Conservation (phyloP, 2,329 filamentous ascomycete genomes). For the Paecilomyces sp. region DNA sequence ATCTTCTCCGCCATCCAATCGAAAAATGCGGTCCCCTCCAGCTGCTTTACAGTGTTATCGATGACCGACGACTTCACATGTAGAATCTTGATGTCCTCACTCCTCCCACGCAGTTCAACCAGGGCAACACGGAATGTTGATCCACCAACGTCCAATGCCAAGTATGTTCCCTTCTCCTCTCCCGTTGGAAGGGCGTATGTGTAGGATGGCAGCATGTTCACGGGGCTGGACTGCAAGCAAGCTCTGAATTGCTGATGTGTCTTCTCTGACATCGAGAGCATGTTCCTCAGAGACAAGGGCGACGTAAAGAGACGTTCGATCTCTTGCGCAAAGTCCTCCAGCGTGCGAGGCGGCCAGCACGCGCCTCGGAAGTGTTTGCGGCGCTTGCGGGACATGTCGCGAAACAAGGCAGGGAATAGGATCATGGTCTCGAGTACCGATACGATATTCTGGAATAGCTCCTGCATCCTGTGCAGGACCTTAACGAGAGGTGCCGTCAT, state of each 20-base stretch:
- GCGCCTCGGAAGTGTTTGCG: slow-evolving; percentile 25
- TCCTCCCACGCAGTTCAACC: slow-evolving; percentile 47
- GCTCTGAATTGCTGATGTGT: slow-evolving; percentile 46
- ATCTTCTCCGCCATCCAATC: slow-evolving; percentile 61
- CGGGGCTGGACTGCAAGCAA: slow-evolving; percentile 48
- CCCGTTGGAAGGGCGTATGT: slow-evolving; percentile 56
- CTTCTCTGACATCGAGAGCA: slow-evolving; percentile 38
- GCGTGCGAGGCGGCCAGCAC: slow-evolving; percentile 28
- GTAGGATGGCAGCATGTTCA: slow-evolving; percentile 61
- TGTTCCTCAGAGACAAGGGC: slow-evolving; percentile 26
- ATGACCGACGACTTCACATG: slow-evolving; percentile 50
- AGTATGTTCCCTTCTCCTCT: slow-evolving; percentile 51
- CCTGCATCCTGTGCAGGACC: slow-evolving; percentile 33
- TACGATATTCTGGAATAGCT: slow-evolving; percentile 33
- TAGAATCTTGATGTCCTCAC: slow-evolving; percentile 47
- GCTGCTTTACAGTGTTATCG: slow-evolving; percentile 47
- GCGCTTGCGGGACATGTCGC: slow-evolving; percentile 22
- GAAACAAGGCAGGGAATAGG: slow-evolving; percentile 32
- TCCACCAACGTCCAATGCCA: slow-evolving; percentile 60
- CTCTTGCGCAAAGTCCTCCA: slow-evolving; percentile 33
- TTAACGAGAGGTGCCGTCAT: slow-evolving; percentile 31
- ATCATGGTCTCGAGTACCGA: slow-evolving; percentile 33
- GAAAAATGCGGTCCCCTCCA: slow-evolving; percentile 54
- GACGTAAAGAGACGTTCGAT: slow-evolving; percentile 29
- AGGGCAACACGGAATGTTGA: slow-evolving; percentile 59